Conservation (phyloP, 1,284 basidiomycete species). For the Ceratobasidium papillatum region DNA sequence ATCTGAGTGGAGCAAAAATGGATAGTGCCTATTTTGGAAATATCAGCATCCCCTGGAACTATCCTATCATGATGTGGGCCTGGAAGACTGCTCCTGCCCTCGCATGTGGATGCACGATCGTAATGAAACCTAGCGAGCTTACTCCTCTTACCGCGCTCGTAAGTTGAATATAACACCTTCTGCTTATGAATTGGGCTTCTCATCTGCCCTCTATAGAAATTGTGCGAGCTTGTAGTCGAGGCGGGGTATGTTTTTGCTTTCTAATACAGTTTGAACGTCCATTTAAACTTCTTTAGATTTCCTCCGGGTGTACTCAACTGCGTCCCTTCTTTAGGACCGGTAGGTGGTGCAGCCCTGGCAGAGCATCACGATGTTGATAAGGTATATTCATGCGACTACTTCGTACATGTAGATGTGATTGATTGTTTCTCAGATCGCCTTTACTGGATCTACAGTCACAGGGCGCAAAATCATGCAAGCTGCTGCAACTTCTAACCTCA, state of each 20-base stretch:
- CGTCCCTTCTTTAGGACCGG: slow-evolving; percentile 79
- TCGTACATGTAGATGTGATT: not conserved
- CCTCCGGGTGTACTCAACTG: slow-evolving; percentile 95
- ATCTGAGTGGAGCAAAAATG: not conserved
- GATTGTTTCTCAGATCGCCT: slow-evolving; percentile 55
- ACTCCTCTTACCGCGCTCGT: slow-evolving; percentile 90
- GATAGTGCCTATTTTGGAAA: not conserved
- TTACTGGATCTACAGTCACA: slow-evolving; percentile 57
- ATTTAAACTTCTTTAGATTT: slow-evolving; percentile 62
- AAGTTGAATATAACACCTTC: slow-evolving; percentile 49
- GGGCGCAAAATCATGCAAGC: slow-evolving; percentile 60
- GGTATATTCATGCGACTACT: slow-evolving; percentile 43
- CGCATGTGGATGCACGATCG: slow-evolving; percentile 85
- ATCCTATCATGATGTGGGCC: slow-evolving; percentile 90
- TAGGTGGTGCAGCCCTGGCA: slow-evolving; percentile 86
- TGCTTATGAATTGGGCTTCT: slow-evolving; percentile 33
- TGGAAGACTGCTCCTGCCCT: slow-evolving; percentile 94
- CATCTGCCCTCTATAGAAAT: slow-evolving; percentile 61
- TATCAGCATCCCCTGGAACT: slow-evolving; percentile 88
- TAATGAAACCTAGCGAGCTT: slow-evolving; percentile 92
- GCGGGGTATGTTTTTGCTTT: slow-evolving; percentile 66
- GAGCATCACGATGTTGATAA: slow-evolving; percentile 84
- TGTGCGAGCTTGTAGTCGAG: slow-evolving; percentile 80
- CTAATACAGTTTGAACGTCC: not conserved
- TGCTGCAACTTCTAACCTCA: slow-evolving; percentile 60